Conservation (phyloP, 2,329 filamentous ascomycete genomes). For the Ceratocystis smalleyi region DNA sequence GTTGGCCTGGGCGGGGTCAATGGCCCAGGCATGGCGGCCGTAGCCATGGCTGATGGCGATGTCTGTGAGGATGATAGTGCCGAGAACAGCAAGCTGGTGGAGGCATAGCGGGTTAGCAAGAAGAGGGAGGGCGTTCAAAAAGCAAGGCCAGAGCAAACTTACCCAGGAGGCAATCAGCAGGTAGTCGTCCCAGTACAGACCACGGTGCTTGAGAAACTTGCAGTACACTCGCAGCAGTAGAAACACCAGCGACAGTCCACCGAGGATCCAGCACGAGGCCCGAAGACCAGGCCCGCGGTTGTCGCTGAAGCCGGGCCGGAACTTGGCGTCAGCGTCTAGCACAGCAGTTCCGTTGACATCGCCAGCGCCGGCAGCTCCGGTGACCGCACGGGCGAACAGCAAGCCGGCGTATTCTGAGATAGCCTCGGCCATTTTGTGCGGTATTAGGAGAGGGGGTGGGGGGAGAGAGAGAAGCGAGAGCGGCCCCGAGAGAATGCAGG, state of each 20-base stretch:
- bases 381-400: conserved; percentile 8
- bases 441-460: neutral
- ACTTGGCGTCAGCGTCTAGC: neutral
- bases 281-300: conserved; percentile 8
- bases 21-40: conserved; percentile 18
- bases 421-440: neutral
- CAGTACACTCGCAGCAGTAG: conserved; percentile 25
- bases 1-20: conserved; percentile 5
- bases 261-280: conserved; percentile 16
- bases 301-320: conserved; percentile 9
- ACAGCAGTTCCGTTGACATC: conserved; percentile 9
- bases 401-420: neutral
- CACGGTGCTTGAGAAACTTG: conserved; percentile 24
- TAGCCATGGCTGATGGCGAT: conserved; percentile 18
- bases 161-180: conserved; percentile 23
- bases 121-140: neutral
- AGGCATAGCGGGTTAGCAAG: neutral
- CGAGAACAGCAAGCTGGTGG: conserved; percentile 6
- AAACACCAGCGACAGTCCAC: conserved; percentile 13
- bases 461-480: neutral
- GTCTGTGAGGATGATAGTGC: conserved; percentile 16
- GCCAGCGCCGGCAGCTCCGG: conserved; percentile 14
- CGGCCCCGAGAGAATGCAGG: neutral
- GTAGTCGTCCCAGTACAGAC: conserved; percentile 27
- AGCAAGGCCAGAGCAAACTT: neutral